A percentile compares a stretch with the other conserved stretches of the same genome.
phyloP scores from a whole-genome alignment of 352 stramenopile genomes.

The Globisporangium polare region DNA sequence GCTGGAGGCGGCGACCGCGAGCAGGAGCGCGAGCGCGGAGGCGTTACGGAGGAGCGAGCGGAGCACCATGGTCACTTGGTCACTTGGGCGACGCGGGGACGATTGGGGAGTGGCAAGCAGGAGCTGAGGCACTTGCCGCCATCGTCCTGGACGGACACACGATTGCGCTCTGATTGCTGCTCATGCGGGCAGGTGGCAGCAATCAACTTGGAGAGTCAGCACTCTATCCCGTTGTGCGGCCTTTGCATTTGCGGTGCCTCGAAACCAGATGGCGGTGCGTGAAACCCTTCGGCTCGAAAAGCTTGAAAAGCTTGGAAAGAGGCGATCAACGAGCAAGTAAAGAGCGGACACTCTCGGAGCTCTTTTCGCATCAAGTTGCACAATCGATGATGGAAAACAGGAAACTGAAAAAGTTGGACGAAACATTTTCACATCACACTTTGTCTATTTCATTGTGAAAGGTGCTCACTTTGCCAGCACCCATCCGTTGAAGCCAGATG shows the following conservation, averaged over 20 bases:
- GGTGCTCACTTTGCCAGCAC: too few species aligned
- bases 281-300: too few species aligned
- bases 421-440: too few species aligned
- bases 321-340: too few species aligned
- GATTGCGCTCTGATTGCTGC: not conserved
- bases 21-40: slow-evolving; percentile 13
- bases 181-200: not conserved
- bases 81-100: not conserved
- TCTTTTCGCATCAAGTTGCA: too few species aligned
- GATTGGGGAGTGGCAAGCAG: not conserved
- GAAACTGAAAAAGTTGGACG: too few species aligned
- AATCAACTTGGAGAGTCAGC: not conserved
- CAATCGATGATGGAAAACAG: too few species aligned
- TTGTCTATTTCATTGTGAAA: too few species aligned
- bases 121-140: not conserved
- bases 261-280: not conserved
- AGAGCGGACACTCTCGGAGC: too few species aligned
- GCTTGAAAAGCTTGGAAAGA: too few species aligned
- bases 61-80: slow-evolving; percentile 9
- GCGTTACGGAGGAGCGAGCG: slow-evolving; percentile 13
- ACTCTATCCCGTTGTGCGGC: not conserved
- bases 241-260: not conserved
- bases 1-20: slow-evolving; percentile 8
- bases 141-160: not conserved
- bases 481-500: too few species aligned